Evolutionary conservation across 176 grass and related monocot species (phyloP).

Genomic region (Zoysia pacifica): DNA sequence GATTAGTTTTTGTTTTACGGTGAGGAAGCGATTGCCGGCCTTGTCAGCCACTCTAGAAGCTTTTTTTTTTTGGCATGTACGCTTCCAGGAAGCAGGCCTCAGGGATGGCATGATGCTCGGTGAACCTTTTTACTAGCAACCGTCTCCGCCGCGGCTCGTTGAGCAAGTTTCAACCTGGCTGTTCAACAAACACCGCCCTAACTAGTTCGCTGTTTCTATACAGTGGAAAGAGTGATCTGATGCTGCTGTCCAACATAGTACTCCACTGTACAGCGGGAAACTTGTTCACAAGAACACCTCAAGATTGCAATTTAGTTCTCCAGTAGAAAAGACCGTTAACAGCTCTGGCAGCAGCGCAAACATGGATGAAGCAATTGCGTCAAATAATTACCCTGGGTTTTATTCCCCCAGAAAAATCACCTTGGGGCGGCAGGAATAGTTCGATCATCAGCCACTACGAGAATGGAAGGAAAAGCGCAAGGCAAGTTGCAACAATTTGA

Average conservation of each 20-base stretch:
- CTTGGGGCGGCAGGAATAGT: background rate
- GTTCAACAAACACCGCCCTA: constrained; percentile 3
- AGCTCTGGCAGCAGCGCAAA: background rate
- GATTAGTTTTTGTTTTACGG: constrained; percentile 8
- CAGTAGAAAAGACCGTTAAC: background rate
- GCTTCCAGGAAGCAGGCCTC: constrained; percentile 33
- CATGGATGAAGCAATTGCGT: background rate
- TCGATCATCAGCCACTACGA: background rate
- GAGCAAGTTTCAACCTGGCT: background rate
- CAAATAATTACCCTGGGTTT: background rate
- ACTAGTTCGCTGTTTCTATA: background rate
- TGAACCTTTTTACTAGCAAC: background rate
- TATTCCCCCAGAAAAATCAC: too few species aligned
- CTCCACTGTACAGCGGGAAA: background rate
- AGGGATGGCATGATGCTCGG: background rate
- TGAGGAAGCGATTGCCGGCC: background rate
- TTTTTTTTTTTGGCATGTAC: background rate
- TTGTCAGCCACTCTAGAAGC: background rate
- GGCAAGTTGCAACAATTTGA: background rate
- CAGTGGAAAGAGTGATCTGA: background rate
- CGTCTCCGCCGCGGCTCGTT: background rate
- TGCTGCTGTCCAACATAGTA: background rate
- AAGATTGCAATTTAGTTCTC: background rate
- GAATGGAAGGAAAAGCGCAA: background rate
- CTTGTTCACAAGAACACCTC: background rate